These are phyloP conservation scores for Thraustochytrium sp. DNA, from an alignment of 352 stramenopile species.

Conservation along the genomic window DNA sequence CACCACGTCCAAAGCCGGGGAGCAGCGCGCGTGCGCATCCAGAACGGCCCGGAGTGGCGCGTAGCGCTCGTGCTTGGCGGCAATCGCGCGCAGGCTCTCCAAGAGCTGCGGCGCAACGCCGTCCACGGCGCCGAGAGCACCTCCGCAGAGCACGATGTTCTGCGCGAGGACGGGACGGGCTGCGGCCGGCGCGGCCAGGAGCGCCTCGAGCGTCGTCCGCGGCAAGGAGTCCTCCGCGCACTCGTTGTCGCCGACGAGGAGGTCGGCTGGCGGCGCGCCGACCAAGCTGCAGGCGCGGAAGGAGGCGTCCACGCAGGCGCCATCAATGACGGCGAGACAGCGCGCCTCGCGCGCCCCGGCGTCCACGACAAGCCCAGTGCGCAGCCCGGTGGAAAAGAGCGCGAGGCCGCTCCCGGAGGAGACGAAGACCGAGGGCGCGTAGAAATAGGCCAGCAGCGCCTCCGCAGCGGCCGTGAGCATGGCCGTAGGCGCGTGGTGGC, in stretches of 20 bases:
- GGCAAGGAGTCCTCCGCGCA: background rate
- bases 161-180: background rate
- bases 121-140: background rate
- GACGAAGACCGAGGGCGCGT: background rate
- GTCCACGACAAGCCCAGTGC: background rate
- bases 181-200: background rate
- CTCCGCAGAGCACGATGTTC: slow-evolving; percentile 6
- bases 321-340: background rate
- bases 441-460: background rate
- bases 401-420: background rate
- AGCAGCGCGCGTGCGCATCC: background rate
- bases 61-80: background rate
- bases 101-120: background rate
- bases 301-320: background rate
- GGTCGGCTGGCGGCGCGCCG: background rate
- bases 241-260: background rate
- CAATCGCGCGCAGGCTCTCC: background rate
- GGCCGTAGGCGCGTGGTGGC: background rate
- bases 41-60: background rate
- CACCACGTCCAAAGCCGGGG: background rate
- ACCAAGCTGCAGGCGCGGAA: background rate
- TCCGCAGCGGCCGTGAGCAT: background rate
- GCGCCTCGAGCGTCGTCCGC: background rate
- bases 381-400: background rate
- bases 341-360: background rate